These are phyloP conservation scores for Penicillium decumbens DNA, from an alignment of 2,329 filamentous ascomycete genomes.

Conservation along the genomic window DNA sequence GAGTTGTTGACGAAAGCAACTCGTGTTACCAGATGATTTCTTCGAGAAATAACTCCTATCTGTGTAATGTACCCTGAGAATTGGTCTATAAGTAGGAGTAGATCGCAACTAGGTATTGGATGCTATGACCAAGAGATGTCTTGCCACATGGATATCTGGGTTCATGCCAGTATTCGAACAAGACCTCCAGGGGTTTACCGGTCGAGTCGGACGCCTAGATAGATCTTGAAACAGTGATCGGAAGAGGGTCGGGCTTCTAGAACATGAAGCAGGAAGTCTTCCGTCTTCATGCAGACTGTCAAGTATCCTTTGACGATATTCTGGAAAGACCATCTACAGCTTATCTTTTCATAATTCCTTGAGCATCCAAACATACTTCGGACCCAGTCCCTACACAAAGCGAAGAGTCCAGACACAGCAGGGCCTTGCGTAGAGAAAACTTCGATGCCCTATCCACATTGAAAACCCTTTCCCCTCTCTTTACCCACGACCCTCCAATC, in stretches of 20 bases:
- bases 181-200: background rate
- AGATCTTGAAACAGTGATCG: background rate
- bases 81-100: background rate
- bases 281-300: background rate
- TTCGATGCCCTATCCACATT: too few species aligned
- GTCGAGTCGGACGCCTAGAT: background rate
- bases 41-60: background rate
- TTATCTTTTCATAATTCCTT: too few species aligned
- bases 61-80: background rate
- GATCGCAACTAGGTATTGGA: background rate
- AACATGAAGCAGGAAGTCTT: background rate
- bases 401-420: too few species aligned
- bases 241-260: background rate
- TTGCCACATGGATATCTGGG: background rate
- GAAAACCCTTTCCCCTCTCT: too few species aligned
- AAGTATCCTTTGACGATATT: too few species aligned
- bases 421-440: too few species aligned
- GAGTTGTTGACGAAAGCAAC: background rate
- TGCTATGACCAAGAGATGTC: background rate
- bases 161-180: background rate
- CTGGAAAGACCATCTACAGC: too few species aligned
- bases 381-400: too few species aligned
- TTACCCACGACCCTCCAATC: too few species aligned
- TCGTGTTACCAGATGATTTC: background rate
- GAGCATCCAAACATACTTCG: too few species aligned